Conservation (phyloP, 129 eudicot genomes). For the Centrapalus pauciflorus region DNA sequence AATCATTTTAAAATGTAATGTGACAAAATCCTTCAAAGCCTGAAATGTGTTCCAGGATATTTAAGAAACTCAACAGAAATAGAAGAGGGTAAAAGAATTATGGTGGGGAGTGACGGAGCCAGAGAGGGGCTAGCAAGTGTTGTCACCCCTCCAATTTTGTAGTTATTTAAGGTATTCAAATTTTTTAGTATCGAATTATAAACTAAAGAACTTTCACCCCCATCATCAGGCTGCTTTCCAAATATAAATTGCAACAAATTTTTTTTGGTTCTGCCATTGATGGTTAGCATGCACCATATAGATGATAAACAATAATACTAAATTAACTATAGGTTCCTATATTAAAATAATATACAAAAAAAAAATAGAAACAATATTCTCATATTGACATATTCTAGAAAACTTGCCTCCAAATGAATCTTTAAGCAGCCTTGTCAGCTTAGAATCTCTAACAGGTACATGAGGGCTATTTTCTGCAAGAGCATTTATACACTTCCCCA, state of each 20-base stretch:
- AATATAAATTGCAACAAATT: neutral
- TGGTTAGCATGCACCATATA: neutral
- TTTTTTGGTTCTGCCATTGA: too few species aligned
- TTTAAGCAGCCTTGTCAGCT: constrained; percentile 85
- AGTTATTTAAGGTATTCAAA: too few species aligned
- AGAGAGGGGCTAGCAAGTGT: too few species aligned
- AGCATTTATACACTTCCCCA: constrained; percentile 95
- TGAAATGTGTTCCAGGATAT: neutral
- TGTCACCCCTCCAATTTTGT: too few species aligned
- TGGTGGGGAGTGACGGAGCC: too few species aligned
- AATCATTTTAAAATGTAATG: neutral
- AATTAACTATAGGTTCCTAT: neutral
- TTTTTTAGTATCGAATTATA: too few species aligned
- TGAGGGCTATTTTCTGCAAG: constrained; percentile 88
- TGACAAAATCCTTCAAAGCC: neutral
- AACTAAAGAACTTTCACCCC: too few species aligned
- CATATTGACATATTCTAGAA: neutral
- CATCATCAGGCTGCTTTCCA: too few species aligned
- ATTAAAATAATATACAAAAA: neutral
- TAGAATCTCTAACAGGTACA: constrained; percentile 93
- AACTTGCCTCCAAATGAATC: constrained; percentile 91
- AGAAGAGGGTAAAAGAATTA: neutral
- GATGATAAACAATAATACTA: neutral
- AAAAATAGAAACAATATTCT: too few species aligned
- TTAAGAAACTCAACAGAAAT: neutral